Evolutionary conservation across 23 red algal genomes (phyloP).

Genomic region (Gracilaria domingensis): DNA sequence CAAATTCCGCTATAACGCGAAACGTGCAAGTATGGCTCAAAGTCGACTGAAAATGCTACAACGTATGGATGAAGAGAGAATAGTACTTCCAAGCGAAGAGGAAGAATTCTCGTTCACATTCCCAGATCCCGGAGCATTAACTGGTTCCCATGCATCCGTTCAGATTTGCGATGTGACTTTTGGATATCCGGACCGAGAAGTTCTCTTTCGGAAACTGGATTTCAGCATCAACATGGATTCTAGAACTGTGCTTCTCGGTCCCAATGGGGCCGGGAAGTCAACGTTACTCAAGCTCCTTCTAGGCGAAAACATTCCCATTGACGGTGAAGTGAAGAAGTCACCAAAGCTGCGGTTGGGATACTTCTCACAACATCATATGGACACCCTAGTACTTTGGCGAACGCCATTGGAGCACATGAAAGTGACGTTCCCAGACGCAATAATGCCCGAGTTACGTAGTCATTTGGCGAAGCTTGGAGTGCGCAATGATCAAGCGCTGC

Average conservation of each 20-base stretch:
- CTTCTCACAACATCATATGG: slow-evolving; percentile 98
- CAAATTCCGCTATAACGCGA: slow-evolving; percentile 92
- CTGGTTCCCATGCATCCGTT: slow-evolving; percentile 82
- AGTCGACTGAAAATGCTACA: slow-evolving; percentile 90
- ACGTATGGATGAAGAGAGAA: slow-evolving; percentile 87
- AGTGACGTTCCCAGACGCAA: slow-evolving; percentile 82
- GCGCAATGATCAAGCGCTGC: slow-evolving; percentile 76
- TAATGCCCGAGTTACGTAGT: slow-evolving; percentile 67
- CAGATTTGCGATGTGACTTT: slow-evolving; percentile 88
- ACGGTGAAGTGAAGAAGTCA: slow-evolving; percentile 79
- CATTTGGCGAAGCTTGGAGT: slow-evolving; percentile 90
- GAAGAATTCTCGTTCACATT: slow-evolving; percentile 87
- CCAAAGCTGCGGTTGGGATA: slow-evolving; percentile 92
- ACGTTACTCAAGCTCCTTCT: slow-evolving; percentile 93
- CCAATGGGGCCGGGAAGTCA: slow-evolving; percentile 90
- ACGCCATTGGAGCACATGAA: slow-evolving; percentile 95
- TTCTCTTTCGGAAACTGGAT: slow-evolving; percentile 74
- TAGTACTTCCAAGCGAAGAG: slow-evolving; percentile 86
- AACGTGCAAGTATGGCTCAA: slow-evolving; percentile 94
- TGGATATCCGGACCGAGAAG: slow-evolving; percentile 62
- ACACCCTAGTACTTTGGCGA: slow-evolving; percentile 87
- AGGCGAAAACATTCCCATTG: slow-evolving; percentile 82
- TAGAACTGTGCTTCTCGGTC: slow-evolving; percentile 85
- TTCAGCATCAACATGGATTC: slow-evolving; percentile 93
- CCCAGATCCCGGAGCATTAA: slow-evolving; percentile 87